Base-by-base conservation (phyloP, 2,329 filamentous ascomycete species). In the Verticillium nonalfalfae region DNA sequence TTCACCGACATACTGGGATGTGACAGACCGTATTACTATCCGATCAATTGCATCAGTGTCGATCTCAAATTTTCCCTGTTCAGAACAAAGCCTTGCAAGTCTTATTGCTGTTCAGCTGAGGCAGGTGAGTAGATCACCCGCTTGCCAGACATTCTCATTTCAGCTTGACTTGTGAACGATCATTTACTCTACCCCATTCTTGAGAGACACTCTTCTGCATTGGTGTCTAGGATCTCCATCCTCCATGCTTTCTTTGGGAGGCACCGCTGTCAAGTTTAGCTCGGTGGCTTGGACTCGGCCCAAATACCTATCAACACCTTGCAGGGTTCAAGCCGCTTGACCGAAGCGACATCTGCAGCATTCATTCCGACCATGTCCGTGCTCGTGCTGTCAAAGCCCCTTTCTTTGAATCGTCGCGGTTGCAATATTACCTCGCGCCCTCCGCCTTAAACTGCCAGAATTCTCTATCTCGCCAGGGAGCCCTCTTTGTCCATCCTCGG, bases 401-500 rank as follows among this genome's bases (percentile, higher is more conserved):
- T n/a, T 35, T 7, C 33, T 56, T 56, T 21, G 26, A 56, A 7
- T 15, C 33, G 7, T 35, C 31, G 14, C 4, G 33, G 54, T 7
- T 56, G 54, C 54, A 34, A 56, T 56, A 56, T 34, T 56, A 56
- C 54, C 54, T 56, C 13, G 13, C 31, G 33, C 21, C 26, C 33
- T 33, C 54, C 54, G 15, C 33, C 26, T 26, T 14, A 21, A 2
- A 21, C 40, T 40, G 13, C 56, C 34, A 13, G 13, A 15, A 39
- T 13, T 39, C 34, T 56, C 56, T 40, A 31, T 40, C 52, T 60
- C 58, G 58, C 39, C 52, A 65, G 62, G 63, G 59, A 64, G 15
- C 39, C 58, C 33, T 13, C 50, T 60, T 58, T 63, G 62, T 65
- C 63, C 55, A 40, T 62, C 62, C 60, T 60, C 7, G 35, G 35